Evolutionary conservation across 768 basidiomycete species (phyloP), one percentile per base, ranked within the genome.

Genomic region (Russula vinacea): DNA sequence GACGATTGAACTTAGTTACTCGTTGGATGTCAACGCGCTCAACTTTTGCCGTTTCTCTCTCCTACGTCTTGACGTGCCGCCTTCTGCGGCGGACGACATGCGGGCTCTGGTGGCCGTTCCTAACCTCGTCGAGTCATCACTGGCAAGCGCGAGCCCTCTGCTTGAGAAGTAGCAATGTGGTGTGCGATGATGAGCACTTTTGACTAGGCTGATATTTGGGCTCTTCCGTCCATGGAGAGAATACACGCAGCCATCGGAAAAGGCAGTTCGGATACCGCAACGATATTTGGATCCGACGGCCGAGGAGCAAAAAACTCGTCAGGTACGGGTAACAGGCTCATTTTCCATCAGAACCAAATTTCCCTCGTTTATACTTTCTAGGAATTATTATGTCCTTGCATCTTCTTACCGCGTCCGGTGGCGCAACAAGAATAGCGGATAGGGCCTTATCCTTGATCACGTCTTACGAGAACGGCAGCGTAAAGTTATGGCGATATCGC

Each of bases 41-140:
- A 97, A 96, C 71, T 98, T 89, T 73, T 98, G 96, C 75, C 85
- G 89, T 2, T 94, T 97, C 74, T 89, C 91, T 8, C 77, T 98
- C 3, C 72, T 89, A 42, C 22, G 53, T 5, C 22, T 50, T 37
- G 67, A 67, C 52, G 69, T 5, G 68, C 65, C 70, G 69, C 17
- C 58, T 51, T 29, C 51, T 14, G 17, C 52, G 3, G n/a, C n/a
- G n/a, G n/a, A n/a, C n/a, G 47, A 52, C 7, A 14, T 60, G 17
- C 26, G 52, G 17, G 87, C 84, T 1, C 75, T 94, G 51, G 72
- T 98, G 32, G 92, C 92, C 0, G 77, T 97, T 16, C 94, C 94
- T 0, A 95, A 94, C 70, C 79, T 98, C 26, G 81, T 94, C 10
- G 93, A 98, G 70, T 96, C 95, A 7, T 84, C 90, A 45, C 79